phyloP scores from a whole-genome alignment of 2,329 filamentous ascomycete genomes.

The Raffaelea albimanens region DNA sequence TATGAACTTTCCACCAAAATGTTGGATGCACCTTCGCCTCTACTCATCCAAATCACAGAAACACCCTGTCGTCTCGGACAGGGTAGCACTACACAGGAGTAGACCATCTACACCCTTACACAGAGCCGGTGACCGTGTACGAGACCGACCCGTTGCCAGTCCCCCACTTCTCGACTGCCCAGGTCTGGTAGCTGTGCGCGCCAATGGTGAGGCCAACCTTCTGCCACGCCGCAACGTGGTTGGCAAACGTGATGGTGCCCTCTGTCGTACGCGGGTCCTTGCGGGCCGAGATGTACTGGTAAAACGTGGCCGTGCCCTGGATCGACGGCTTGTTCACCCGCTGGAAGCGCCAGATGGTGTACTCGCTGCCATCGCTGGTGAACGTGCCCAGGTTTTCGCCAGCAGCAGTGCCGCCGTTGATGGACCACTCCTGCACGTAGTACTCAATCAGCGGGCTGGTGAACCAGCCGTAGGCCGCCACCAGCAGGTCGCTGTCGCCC shows the following conservation, averaged over 20 bases:
- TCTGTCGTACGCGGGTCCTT: slow-evolving; percentile 33
- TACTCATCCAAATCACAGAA: no score
- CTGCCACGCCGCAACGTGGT: slow-evolving; percentile 39
- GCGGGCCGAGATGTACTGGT: slow-evolving; percentile 41
- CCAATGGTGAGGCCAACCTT: slow-evolving; percentile 31
- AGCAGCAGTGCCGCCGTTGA: not conserved
- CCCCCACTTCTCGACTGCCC: slow-evolving; percentile 34
- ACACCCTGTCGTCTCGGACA: no score
- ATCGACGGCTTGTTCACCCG: slow-evolving; percentile 31
- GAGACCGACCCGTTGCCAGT: slow-evolving; percentile 35
- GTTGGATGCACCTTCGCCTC: no score
- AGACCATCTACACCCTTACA: no score
- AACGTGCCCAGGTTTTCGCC: slow-evolving; percentile 18
- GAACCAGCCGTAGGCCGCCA: slow-evolving; percentile 9
- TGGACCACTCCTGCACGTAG: slow-evolving; percentile 11
- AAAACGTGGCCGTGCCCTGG: slow-evolving; percentile 35
- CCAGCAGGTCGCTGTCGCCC: not conserved
- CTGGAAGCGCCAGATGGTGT: slow-evolving; percentile 22
- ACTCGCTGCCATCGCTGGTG: slow-evolving; percentile 20
- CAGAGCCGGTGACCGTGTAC: slow-evolving; percentile 21
- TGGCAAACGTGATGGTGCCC: slow-evolving; percentile 34
- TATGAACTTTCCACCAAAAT: no score
- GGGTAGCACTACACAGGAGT: no score
- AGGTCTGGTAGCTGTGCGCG: slow-evolving; percentile 35
- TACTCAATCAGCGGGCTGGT: slow-evolving; percentile 9